Conservation (phyloP, 495 filamentous ascomycete species). For the Staphylotrichum tortipilum region DNA sequence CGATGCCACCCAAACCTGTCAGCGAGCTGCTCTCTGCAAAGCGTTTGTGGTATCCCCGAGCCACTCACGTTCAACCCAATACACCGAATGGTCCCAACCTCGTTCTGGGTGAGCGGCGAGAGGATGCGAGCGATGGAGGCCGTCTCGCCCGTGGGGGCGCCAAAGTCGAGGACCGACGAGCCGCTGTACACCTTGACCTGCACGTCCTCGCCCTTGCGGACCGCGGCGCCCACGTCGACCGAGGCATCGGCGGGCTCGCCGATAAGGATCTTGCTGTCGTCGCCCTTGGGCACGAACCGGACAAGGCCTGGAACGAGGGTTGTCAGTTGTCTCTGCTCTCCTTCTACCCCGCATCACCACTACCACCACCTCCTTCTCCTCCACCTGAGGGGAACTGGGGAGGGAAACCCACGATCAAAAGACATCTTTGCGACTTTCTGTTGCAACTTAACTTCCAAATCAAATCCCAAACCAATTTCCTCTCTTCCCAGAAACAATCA, state of each 20-base stretch:
- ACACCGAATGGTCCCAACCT: constrained; percentile 40
- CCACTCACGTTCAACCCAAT: constrained; percentile 39
- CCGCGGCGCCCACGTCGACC: constrained; percentile 47
- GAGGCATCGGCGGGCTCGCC: constrained; percentile 47
- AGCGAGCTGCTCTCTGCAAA: too few species aligned
- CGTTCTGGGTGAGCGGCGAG: constrained; percentile 42
- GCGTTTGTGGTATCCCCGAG: background rate
- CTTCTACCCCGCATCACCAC: too few species aligned
- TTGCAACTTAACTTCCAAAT: too few species aligned
- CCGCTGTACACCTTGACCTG: constrained; percentile 47
- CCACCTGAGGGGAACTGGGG: too few species aligned
- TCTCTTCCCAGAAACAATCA: too few species aligned
- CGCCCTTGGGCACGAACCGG: constrained; percentile 49
- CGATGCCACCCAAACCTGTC: too few species aligned
- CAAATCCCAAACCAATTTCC: too few species aligned
- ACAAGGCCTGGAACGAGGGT: constrained; percentile 44
- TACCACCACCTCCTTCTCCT: too few species aligned
- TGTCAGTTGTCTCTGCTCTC: too few species aligned
- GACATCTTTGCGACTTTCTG: too few species aligned
- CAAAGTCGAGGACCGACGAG: constrained; percentile 45
- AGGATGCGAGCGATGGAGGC: constrained; percentile 47
- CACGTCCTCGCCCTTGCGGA: constrained; percentile 48
- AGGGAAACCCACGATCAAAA: too few species aligned
- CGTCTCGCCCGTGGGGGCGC: constrained; percentile 38
- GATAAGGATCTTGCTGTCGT: constrained; percentile 42